phyloP scores from a whole-genome alignment of 1,139 yeast species.

The Kodamaea plutei region DNA sequence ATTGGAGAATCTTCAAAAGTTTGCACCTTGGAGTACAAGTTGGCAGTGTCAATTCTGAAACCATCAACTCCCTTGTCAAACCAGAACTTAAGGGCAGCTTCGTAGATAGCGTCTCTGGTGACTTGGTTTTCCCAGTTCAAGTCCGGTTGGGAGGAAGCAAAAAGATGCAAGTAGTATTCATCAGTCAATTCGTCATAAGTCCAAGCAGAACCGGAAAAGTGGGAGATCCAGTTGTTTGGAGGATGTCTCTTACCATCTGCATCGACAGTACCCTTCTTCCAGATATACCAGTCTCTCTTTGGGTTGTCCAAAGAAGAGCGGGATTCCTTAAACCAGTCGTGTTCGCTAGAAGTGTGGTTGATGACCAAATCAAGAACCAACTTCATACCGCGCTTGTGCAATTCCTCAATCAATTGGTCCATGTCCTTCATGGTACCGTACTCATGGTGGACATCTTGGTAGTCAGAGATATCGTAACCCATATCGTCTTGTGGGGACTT shows the following conservation, averaged over 20 bases:
- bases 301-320: conserved; percentile 47
- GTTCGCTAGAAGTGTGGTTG: conserved; percentile 55
- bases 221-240: conserved; percentile 55
- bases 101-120: conserved; percentile 48
- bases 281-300: conserved; percentile 60
- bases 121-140: conserved; percentile 57
- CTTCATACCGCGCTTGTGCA: conserved; percentile 48
- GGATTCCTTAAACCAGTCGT: conserved; percentile 56
- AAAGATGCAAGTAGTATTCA: conserved; percentile 51
- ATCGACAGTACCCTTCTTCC: conserved; percentile 49
- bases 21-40: conserved; percentile 48
- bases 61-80: conserved; percentile 55
- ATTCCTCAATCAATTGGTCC: conserved; percentile 44
- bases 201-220: conserved; percentile 56
- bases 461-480: conserved; percentile 61
- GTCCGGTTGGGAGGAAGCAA: conserved; percentile 54
- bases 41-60: conserved; percentile 54
- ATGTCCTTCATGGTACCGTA: conserved; percentile 54
- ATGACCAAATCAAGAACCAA: conserved; percentile 54
- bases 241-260: conserved; percentile 46
- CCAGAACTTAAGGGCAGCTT: conserved; percentile 50
- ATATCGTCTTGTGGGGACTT: conserved; percentile 60
- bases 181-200: conserved; percentile 47
- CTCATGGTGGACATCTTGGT: conserved; percentile 45
- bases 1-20: conserved; percentile 49